Evolutionary conservation across 805 yeast species (phyloP).

Genomic region (Metschnikowia dekortorum): DNA sequence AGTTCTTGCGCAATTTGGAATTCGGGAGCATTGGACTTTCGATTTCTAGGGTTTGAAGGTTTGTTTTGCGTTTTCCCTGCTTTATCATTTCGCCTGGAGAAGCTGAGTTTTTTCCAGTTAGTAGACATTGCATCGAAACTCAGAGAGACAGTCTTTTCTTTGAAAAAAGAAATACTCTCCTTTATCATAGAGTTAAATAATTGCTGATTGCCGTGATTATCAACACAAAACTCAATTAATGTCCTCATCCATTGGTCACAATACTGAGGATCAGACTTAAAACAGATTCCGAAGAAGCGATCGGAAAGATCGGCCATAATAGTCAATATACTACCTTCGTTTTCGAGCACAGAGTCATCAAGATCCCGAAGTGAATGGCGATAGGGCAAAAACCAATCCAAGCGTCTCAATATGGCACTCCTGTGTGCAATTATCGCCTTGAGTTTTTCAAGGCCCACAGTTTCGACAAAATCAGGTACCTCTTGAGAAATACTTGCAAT

Average conservation of each 20-base stretch:
- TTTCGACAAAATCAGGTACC: background rate
- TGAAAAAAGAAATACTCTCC: slow-evolving; percentile 8
- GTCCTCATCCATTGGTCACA: slow-evolving; percentile 11
- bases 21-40: background rate
- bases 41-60: background rate
- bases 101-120: background rate
- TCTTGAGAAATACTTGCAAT: background rate
- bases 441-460: slow-evolving; percentile 4
- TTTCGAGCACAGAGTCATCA: slow-evolving; percentile 1
- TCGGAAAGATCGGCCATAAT: slow-evolving; percentile 11
- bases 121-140: slow-evolving; percentile 1
- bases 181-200: slow-evolving; percentile 4
- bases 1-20: background rate
- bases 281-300: slow-evolving; percentile 14
- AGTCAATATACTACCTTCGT: slow-evolving; percentile 4
- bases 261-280: slow-evolving; percentile 8
- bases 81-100: background rate
- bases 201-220: background rate
- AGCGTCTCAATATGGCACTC: slow-evolving; percentile 10
- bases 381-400: slow-evolving; percentile 10
- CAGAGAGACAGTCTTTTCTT: background rate
- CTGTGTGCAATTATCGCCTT: slow-evolving; percentile 14
- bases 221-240: slow-evolving; percentile 6
- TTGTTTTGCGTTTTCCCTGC: background rate
- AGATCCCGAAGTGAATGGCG: slow-evolving; percentile 7